phyloP scores from a whole-genome alignment of 257 asterid genomes.

The Solanum corneliomulleri region DNA sequence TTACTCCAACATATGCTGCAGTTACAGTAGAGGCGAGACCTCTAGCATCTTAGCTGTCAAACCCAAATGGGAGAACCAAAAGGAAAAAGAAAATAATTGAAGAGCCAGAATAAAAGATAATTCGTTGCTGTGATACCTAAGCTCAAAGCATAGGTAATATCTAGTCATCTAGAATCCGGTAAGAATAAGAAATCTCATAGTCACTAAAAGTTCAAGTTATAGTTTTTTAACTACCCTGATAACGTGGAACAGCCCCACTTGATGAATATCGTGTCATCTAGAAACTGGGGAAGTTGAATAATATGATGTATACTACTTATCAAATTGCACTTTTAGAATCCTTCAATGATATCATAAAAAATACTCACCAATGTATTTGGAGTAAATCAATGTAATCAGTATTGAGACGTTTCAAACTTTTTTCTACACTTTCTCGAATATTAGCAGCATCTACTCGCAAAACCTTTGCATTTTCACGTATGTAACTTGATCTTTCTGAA shows the following conservation, averaged over 20 bases:
- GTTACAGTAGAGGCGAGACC: neutral
- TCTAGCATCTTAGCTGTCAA: neutral
- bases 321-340: neutral
- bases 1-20: neutral
- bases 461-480: conserved; percentile 53
- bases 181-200: neutral
- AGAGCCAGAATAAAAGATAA: neutral
- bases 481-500: conserved; percentile 44
- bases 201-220: neutral
- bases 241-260: neutral
- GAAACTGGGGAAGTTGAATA: neutral
- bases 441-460: conserved; percentile 89
- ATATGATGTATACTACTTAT: neutral
- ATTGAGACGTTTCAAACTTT: conserved; percentile 82
- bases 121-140: neutral
- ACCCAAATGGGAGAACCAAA: neutral
- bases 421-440: conserved; percentile 82
- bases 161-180: neutral
- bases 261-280: neutral
- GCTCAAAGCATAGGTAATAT: neutral
- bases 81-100: neutral
- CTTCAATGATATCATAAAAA: neutral
- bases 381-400: conserved; percentile 92
- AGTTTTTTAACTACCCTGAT: neutral
- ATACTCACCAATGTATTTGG: conserved; percentile 85